Evolutionary conservation across 306 rosid species (phyloP).

Genomic region (Malus sylvestris): DNA sequence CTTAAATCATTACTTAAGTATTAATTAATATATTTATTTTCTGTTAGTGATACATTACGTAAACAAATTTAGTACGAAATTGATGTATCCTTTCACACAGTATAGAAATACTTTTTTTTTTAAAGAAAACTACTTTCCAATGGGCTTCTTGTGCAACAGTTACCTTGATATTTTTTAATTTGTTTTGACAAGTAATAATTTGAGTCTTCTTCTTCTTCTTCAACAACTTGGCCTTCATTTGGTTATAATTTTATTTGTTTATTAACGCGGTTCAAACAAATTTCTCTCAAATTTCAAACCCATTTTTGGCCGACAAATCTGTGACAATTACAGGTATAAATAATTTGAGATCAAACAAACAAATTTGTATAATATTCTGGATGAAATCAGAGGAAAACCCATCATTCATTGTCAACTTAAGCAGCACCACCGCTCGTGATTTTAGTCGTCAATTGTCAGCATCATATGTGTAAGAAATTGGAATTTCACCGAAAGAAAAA

Average conservation of each 20-base stretch:
- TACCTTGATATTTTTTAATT: background rate
- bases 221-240: conserved; percentile 14
- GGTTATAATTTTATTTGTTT: conserved; percentile 20
- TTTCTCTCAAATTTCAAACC: conserved; percentile 36
- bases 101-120: too few species aligned
- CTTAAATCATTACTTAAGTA: too few species aligned
- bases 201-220: conserved; percentile 4
- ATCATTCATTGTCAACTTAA: conserved; percentile 9
- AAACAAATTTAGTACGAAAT: too few species aligned
- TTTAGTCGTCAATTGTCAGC: conserved; percentile 8
- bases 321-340: conserved; percentile 15
- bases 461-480: background rate
- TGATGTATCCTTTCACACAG: too few species aligned
- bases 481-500: background rate
- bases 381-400: conserved; percentile 1
- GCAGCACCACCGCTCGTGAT: background rate
- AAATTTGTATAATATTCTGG: background rate
- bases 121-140: background rate
- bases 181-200: conserved; percentile 13
- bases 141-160: background rate
- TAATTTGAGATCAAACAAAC: conserved; percentile 10
- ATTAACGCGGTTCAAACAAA: conserved; percentile 24
- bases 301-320: conserved; percentile 27
- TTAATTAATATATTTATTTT: too few species aligned
- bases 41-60: too few species aligned